These are phyloP conservation scores for Leptodermis oblonga DNA, from an alignment of 257 asterid species.

Conservation along the genomic window DNA sequence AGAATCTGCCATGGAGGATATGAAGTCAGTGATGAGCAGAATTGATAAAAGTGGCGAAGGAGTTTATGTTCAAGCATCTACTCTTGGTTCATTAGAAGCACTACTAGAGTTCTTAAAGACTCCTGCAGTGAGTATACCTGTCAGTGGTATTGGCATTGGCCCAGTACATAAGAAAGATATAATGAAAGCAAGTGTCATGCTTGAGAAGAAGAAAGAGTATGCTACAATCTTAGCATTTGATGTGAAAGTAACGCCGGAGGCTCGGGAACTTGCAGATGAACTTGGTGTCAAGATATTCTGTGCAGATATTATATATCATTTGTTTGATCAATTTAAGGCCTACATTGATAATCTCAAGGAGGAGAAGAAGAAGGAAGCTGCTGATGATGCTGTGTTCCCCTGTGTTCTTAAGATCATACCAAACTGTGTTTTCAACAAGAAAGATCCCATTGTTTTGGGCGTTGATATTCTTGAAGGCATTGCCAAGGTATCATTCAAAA, in stretches of 20 bases:
- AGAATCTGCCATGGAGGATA: constrained; percentile 91
- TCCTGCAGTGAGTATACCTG: constrained; percentile 90
- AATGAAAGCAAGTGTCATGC: constrained; percentile 98
- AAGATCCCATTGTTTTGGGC: constrained; percentile 95
- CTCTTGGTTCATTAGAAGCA: constrained; percentile 97
- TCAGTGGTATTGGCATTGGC: constrained; percentile 95
- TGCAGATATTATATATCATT: constrained; percentile 88
- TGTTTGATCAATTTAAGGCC: constrained; percentile 94
- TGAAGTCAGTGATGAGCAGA: constrained; percentile 89
- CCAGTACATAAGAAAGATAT: constrained; percentile 94
- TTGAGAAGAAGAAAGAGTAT: constrained; percentile 91
- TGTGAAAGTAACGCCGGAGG: constrained; percentile 87
- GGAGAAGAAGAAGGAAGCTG: constrained; percentile 86
- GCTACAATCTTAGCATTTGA: constrained; percentile 93
- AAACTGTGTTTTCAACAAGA: constrained; percentile 74
- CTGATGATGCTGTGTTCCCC: constrained; percentile 95
- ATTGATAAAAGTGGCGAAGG: constrained; percentile 93
- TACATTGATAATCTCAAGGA: constrained; percentile 89
- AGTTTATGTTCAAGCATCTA: constrained; percentile 95
- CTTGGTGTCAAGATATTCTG: constrained; percentile 76
- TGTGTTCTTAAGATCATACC: constrained; percentile 92
- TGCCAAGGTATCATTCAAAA: constrained; percentile 49
- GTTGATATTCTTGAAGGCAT: constrained; percentile 84
- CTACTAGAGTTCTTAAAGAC: constrained; percentile 85
- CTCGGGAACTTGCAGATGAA: constrained; percentile 89